Evolutionary conservation across 768 basidiomycete genomes (phyloP), one percentile per base, ranked within the genome.

Genomic region (Trametes coccinea): DNA sequence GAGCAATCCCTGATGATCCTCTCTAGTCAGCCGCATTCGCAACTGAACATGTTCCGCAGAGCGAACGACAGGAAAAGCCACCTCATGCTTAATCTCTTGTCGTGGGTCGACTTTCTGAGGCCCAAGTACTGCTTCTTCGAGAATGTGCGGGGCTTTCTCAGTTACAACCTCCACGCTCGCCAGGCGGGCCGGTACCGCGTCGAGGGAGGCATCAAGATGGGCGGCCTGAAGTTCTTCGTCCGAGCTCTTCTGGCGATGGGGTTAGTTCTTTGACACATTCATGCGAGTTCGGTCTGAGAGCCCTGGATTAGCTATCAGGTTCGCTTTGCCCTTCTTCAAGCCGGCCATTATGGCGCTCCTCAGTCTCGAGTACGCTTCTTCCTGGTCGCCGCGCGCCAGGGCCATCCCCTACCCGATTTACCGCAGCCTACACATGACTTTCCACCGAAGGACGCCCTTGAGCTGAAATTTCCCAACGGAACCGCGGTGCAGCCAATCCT

Each of bases 21-120:
- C 13, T 50, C 44, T 59, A 92, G 90, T 69, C 90, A 92, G 71
- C 81, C 86, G 2, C 90, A 92, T 67, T 92, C 90, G 0, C 70
- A 71, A 0, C 70, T 92, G 17, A 93, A 93, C 69, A 89, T 85
- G 83, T 90, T 76, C 67, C 83, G 83, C 56, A 84, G 78, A 59
- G 86, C 85, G 5, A 79, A 85, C 62, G 90, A 93, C 66, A 70
- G 72, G 16, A 90, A 90, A 72, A 87, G 82, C 63, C 87, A 85
- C 64, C 72, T 91, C 1, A 84, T 92, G 33, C 76, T 92, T 16
- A 90, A 83, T 2, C 79, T 75, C 6, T 71, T 81, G 7, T 78
- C 79, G 16, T 80, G 71, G 67, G 74, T 82, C 0, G 80, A 82
- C 60, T 74, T 75, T 37, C 63, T 78, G 4, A 62, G 67, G 56